A percentile compares a stretch with the other conserved stretches of the same genome.
These are phyloP conservation scores for Fusarium cicatricum DNA, from an alignment of 2,329 filamentous ascomycete species.

Conservation along the genomic window DNA sequence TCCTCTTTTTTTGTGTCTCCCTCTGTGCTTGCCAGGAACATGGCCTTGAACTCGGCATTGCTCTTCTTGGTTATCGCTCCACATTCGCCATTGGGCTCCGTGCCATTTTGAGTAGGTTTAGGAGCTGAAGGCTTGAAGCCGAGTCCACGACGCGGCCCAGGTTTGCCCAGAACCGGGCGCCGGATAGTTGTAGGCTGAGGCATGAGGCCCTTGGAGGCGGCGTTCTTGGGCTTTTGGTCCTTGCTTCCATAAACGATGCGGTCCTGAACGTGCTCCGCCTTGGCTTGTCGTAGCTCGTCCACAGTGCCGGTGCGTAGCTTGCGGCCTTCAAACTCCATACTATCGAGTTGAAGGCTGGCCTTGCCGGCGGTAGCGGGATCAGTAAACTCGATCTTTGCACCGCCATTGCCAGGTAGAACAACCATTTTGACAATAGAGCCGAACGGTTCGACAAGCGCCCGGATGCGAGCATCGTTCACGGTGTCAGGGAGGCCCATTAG, in stretches of 20 bases:
- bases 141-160: constrained; percentile 53
- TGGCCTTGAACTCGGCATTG: constrained; percentile 67
- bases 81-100: constrained; percentile 40
- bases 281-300: constrained; percentile 63
- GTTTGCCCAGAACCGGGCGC: constrained; percentile 52
- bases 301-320: constrained; percentile 63
- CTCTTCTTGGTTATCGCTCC: constrained; percentile 54
- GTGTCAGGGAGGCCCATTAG: constrained; percentile 91
- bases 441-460: constrained; percentile 73
- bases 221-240: constrained; percentile 30
- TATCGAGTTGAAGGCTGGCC: constrained; percentile 68
- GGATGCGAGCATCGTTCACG: constrained; percentile 86
- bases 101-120: constrained; percentile 8
- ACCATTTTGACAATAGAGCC: constrained; percentile 79
- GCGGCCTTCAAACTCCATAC: constrained; percentile 61
- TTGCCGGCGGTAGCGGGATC: constrained; percentile 76
- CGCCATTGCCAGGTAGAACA: constrained; percentile 81
- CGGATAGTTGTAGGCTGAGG: constrained; percentile 54
- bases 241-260: constrained; percentile 45
- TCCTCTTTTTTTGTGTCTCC: constrained; percentile 17
- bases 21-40: constrained; percentile 50
- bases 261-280: constrained; percentile 50
- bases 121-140: constrained; percentile 50
- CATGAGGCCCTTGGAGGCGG: constrained; percentile 49
- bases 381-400: constrained; percentile 84